phyloP scores from a whole-genome alignment of 306 rosid genomes.

The Glycyrrhiza uralensis region DNA sequence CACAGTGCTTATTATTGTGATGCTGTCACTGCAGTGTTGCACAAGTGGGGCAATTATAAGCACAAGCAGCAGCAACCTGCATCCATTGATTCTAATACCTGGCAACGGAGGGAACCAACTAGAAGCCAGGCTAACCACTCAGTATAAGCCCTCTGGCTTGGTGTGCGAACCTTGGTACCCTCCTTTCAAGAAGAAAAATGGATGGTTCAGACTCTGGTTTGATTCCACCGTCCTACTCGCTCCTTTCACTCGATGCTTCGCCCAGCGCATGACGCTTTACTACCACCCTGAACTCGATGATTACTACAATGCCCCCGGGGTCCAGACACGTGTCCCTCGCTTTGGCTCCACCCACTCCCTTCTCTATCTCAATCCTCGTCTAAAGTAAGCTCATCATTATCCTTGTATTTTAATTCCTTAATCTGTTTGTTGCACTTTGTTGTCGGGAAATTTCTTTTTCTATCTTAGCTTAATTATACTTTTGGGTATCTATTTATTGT shows the following conservation, averaged over 20 bases:
- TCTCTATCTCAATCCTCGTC: slow-evolving; percentile 70
- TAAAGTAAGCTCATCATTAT: slow-evolving; percentile 45
- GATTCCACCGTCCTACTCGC: slow-evolving; percentile 58
- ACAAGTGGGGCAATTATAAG: slow-evolving; percentile 40
- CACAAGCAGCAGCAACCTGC: slow-evolving; percentile 31
- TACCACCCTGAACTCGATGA: slow-evolving; percentile 54
- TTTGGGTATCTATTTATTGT: no score
- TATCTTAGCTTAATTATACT: no score
- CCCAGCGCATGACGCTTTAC: slow-evolving; percentile 75
- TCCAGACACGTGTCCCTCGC: slow-evolving; percentile 58
- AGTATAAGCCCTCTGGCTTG: slow-evolving; percentile 53
- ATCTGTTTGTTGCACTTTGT: background rate
- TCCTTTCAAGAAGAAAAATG: slow-evolving; percentile 36
- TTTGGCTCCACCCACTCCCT: slow-evolving; percentile 78
- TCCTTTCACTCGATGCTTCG: slow-evolving; percentile 79
- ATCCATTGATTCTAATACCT: slow-evolving; percentile 75
- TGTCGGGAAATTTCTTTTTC: no score
- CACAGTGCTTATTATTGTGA: slow-evolving; percentile 29
- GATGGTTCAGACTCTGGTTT: slow-evolving; percentile 93
- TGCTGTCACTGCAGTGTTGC: slow-evolving; percentile 35
- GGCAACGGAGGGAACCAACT: slow-evolving; percentile 92
- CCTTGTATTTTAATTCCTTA: background rate
- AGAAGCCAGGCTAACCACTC: slow-evolving; percentile 55
- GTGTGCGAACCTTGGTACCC: slow-evolving; percentile 72
- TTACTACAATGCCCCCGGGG: slow-evolving; percentile 64